phyloP scores from a whole-genome alignment of 257 asterid genomes.

The Capsicum baccatum region DNA sequence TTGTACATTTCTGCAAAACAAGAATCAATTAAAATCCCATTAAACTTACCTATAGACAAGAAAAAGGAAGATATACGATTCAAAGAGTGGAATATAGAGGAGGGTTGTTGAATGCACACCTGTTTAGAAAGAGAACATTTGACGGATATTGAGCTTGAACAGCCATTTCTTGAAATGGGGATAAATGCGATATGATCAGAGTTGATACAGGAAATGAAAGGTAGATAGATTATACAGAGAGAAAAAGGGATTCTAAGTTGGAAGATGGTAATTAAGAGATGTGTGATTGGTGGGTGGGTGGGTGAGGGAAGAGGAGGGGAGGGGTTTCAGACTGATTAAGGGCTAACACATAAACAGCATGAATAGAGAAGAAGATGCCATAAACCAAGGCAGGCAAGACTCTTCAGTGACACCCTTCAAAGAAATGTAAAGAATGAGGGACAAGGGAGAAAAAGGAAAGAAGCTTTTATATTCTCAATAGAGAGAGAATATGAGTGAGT shows the following conservation, averaged over 20 bases:
- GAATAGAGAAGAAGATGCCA: constrained; percentile 36
- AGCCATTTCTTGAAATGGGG: constrained; percentile 41
- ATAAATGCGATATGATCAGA: background rate
- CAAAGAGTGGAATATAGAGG: background rate
- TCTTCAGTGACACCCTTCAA: constrained; percentile 34
- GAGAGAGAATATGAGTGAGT: background rate
- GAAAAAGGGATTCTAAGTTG: background rate
- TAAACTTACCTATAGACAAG: background rate
- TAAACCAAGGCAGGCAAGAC: constrained; percentile 36
- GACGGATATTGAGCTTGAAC: constrained; percentile 64
- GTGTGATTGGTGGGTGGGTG: constrained; percentile 25
- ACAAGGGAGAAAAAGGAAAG: background rate
- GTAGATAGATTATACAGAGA: constrained; percentile 13
- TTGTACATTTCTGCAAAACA: constrained; percentile 40
- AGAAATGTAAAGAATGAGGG: constrained; percentile 15
- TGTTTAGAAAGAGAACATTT: constrained; percentile 46
- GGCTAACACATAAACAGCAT: constrained; percentile 47
- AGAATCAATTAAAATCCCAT: constrained; percentile 1
- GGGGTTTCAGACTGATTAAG: constrained; percentile 26
- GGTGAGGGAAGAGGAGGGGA: background rate
- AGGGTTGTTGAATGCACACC: constrained; percentile 36
- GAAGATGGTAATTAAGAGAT: constrained; percentile 28
- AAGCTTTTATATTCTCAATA: background rate
- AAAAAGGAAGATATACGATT: background rate
- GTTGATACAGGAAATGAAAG: background rate